Base-by-base conservation (phyloP, 768 basidiomycete genomes). In the Xerocomellus dryophilus region DNA sequence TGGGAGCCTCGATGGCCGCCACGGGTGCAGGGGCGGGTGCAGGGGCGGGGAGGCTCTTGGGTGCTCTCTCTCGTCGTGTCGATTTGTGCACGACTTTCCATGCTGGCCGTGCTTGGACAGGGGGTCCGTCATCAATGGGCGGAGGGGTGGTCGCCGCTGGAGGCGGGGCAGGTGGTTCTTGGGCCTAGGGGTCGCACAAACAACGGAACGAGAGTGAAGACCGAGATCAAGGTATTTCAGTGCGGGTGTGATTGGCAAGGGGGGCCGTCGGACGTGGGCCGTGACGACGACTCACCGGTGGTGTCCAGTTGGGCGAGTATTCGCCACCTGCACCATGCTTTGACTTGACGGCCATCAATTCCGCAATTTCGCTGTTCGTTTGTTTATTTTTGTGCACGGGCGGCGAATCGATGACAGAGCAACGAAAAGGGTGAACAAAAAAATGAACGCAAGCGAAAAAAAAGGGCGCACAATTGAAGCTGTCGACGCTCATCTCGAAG, bases 311-410 rank as follows among this genome's bases (percentile, higher is more conserved):
- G 17, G 86, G 83, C 21, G 82, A 76, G 65, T 85, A 92, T 60
- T 90, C 88, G 21, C 89, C 90, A 35, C 85, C 88, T 2, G 84
- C 79, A 18, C 88, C 85, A 66, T 90, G 86, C 68, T 93, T 92
- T 18, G 89, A 83, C 67, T 90, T 89, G 46, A 90, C 76, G 46
- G 82, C 80, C 87, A 93, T 87, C 54, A 93, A 76, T 67, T 89
- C 88, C 23, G 90, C 84, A 59, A 93, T 90, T 69, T 93, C 90
- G 58, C 90, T 92, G 63, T 23, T 23, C 46, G 35, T 53, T 14
- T 15, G n/a, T 48, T 36, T 5, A 11, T 32, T 32, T 32, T 18
- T 10, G 15, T 32, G 41, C 18, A 20, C 32, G 32, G 14, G 42
- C 29, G 41, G 40, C 42, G 18, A 27, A 14, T 18, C 20, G 41